Evolutionary conservation across 192 early-diverging fungal genomes (phyloP).

Genomic region (Gonapodya sp.): DNA sequence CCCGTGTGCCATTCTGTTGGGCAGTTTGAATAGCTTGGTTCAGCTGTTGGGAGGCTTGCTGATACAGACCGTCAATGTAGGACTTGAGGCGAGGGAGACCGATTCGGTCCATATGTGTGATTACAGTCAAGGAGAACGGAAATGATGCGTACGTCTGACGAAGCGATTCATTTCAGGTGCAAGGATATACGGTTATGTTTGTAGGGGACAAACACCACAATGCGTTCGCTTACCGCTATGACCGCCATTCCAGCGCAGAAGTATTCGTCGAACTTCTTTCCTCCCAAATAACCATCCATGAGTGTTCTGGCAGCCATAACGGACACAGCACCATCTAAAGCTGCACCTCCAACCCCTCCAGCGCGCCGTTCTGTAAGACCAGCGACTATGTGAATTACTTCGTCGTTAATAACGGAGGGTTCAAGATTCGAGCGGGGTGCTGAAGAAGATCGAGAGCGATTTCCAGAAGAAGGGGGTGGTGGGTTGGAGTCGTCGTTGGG

Average conservation of each 20-base stretch:
- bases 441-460: neutral
- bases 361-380: neutral
- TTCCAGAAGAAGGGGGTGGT: neutral
- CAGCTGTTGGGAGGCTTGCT: neutral
- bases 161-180: too few species aligned
- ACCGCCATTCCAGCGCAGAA: neutral
- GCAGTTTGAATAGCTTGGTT: neutral
- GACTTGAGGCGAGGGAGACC: neutral
- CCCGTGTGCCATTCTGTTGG: neutral
- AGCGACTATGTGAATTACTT: neutral
- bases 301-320: neutral
- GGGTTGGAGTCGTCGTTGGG: neutral
- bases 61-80: neutral
- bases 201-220: too few species aligned
- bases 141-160: neutral
- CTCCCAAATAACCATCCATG: neutral
- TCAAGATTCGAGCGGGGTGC: neutral
- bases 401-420: neutral
- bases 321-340: neutral
- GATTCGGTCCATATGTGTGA: neutral
- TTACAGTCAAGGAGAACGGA: neutral
- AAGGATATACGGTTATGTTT: too few species aligned
- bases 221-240: neutral
- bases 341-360: neutral
- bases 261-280: neutral